Conservation (phyloP, 495 filamentous ascomycete species). For the Entonaema liquescens region DNA sequence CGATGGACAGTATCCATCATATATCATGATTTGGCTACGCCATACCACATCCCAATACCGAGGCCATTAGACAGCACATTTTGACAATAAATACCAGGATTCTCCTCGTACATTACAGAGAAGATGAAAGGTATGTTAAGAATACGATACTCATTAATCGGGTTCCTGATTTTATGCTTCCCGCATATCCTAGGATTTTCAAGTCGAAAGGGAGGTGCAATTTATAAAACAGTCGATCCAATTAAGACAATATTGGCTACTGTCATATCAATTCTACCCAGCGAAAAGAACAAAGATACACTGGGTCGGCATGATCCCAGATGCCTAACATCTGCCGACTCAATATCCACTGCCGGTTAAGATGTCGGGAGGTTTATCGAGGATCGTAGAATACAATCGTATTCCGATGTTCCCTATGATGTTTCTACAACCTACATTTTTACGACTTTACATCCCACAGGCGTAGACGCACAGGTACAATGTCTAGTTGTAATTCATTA, state of each 20-base stretch:
- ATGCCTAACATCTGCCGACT: conserved; percentile 18
- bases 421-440: not conserved
- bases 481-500: conserved; percentile 16
- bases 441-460: not conserved
- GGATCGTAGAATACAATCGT: not conserved
- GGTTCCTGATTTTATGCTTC: not conserved
- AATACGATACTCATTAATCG: no score
- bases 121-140: no score
- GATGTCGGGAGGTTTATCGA: not conserved
- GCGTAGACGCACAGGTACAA: not conserved
- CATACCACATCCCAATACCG: not conserved
- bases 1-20: conserved; percentile 1
- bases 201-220: not conserved
- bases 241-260: not conserved
- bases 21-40: conserved; percentile 5
- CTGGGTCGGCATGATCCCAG: not conserved
- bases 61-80: not conserved
- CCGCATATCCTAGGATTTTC: not conserved
- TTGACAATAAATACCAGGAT: not conserved
- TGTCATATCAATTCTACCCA: not conserved
- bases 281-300: not conserved
- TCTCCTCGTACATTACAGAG: no score
- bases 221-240: not conserved
- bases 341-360: conserved; percentile 16
- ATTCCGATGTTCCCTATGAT: not conserved